Evolutionary conservation across 2,329 filamentous ascomycete genomes (phyloP).

Genomic region (Cladosporium sp.): DNA sequence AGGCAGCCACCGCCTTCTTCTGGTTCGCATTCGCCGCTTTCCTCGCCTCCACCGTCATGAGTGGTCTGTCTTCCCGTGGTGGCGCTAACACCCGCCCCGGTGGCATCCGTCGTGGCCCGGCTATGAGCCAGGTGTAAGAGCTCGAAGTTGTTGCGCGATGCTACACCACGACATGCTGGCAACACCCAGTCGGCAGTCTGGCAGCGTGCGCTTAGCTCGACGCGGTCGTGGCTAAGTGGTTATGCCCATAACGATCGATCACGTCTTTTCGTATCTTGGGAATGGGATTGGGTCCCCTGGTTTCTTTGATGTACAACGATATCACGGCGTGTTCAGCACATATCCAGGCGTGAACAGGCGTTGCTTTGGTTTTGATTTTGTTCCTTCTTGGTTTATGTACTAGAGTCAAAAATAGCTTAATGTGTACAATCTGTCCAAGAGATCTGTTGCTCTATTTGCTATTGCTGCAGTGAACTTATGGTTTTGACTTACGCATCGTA

Average conservation of each 20-base stretch:
- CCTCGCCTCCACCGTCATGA: conserved; percentile 50
- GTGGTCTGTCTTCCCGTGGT: conserved; percentile 52
- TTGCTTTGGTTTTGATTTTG: not conserved
- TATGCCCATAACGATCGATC: not conserved
- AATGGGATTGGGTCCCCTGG: not conserved
- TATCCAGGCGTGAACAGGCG: conserved; percentile 2
- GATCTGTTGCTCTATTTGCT: no score
- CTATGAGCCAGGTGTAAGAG: conserved; percentile 55
- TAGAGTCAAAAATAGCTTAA: conserved; percentile 9
- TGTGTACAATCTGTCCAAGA: not conserved
- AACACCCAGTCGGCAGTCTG: no score
- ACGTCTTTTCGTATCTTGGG: conserved; percentile 4
- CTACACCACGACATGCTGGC: not conserved
- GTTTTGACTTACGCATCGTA: no score
- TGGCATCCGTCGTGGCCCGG: conserved; percentile 43
- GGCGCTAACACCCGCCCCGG: conserved; percentile 44
- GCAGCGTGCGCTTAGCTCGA: not conserved
- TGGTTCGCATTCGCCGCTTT: conserved; percentile 72
- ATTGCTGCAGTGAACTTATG: no score
- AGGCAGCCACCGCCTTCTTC: conserved; percentile 70
- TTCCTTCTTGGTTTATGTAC: not conserved
- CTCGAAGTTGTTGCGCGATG: not conserved
- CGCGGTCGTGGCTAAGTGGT: not conserved
- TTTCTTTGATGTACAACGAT: conserved; percentile 11
- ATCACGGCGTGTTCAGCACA: conserved; percentile 10